Conservation (phyloP, 495 filamentous ascomycete species). For the Xeromyces bisporus region DNA sequence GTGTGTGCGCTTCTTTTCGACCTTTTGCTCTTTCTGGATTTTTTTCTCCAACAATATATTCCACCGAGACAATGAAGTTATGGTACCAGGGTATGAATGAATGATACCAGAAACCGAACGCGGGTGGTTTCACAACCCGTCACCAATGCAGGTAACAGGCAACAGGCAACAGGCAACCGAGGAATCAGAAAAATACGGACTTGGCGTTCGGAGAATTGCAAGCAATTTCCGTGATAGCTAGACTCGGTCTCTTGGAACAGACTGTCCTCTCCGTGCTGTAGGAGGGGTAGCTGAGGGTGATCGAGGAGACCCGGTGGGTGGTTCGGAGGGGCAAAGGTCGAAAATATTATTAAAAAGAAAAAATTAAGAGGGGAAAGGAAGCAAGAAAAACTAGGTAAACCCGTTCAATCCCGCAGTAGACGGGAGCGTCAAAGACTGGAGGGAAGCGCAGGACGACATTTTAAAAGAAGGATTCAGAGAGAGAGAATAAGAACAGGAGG, state of each 20-base stretch:
- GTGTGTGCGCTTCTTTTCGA: too few relatives aligned
- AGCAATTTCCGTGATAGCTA: neutral
- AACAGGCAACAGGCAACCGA: neutral
- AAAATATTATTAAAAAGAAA: constrained; percentile 4
- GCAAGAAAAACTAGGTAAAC: constrained; percentile 18
- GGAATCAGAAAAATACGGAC: neutral
- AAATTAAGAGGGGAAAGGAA: constrained; percentile 2
- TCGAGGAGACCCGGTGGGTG: constrained; percentile 16
- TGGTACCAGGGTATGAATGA: too few relatives aligned
- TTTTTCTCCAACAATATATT: too few relatives aligned
- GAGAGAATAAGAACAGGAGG: constrained; percentile 13
- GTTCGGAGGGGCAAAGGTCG: constrained; percentile 10
- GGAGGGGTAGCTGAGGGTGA: constrained; percentile 6
- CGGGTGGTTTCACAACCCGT: too few relatives aligned
- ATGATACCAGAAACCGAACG: too few relatives aligned
- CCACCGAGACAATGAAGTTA: too few relatives aligned
- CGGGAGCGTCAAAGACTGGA: constrained; percentile 18
- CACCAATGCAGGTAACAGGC: too few relatives aligned
- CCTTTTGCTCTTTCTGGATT: too few relatives aligned
- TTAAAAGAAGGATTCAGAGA: constrained; percentile 9
- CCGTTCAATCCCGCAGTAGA: constrained; percentile 28
- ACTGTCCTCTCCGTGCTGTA: constrained; percentile 2
- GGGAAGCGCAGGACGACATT: constrained; percentile 22
- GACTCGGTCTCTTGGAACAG: neutral
- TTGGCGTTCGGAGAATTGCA: constrained; percentile 1